Conservation (phyloP, 208 protist species). For the Sergeia podlipaevii region DNA sequence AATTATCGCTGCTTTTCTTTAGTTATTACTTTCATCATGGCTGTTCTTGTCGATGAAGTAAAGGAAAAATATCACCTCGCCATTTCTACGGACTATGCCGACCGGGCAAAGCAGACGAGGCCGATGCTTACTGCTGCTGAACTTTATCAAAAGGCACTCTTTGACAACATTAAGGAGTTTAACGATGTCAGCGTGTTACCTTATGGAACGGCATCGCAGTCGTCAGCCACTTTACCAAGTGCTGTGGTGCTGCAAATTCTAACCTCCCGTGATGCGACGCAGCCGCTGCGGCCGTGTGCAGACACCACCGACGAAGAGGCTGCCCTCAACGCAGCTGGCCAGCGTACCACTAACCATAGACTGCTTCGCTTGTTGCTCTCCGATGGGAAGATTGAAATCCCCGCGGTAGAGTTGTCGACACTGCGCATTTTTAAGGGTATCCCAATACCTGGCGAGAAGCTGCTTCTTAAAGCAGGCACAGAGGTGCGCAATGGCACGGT, state of each 20-base stretch:
- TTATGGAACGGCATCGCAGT: conserved; percentile 45
- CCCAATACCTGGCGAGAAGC: conserved; percentile 70
- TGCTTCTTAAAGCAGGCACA: conserved; percentile 53
- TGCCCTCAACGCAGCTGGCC: conserved; percentile 29
- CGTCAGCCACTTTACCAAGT: conserved; percentile 25
- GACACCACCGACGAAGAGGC: conserved; percentile 55
- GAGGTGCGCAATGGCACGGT: conserved; percentile 73
- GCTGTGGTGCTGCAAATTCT: conserved; percentile 73
- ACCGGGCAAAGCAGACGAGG: conserved; percentile 19
- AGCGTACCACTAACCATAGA: conserved; percentile 42
- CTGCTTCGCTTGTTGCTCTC: conserved; percentile 69
- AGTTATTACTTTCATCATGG: conserved; percentile 18
- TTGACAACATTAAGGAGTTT: conserved; percentile 62
- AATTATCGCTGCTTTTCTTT: neutral
- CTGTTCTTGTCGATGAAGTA: conserved; percentile 30
- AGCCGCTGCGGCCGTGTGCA: conserved; percentile 70
- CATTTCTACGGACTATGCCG: conserved; percentile 56
- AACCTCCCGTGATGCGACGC: conserved; percentile 69
- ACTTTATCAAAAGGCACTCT: conserved; percentile 49
- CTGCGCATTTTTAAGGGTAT: conserved; percentile 51
- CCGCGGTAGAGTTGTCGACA: conserved; percentile 70
- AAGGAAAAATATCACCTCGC: conserved; percentile 32
- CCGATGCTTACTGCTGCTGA: conserved; percentile 26
- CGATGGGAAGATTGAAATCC: conserved; percentile 65
- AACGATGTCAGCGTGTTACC: conserved; percentile 46